Evolutionary conservation across 164 flowering plant species (phyloP).

Genomic region (Vitis amurensis): DNA sequence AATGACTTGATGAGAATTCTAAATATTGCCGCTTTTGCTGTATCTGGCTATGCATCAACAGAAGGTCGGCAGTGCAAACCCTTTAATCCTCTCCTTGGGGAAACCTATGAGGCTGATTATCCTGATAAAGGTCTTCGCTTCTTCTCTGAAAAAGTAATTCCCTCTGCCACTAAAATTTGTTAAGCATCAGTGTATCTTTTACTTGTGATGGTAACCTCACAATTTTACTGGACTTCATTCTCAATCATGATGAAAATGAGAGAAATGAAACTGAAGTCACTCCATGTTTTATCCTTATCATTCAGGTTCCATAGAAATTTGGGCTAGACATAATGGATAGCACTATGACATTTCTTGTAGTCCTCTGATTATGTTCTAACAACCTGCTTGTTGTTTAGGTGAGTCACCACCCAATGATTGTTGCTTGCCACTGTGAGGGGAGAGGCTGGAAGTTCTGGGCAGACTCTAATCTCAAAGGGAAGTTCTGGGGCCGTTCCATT

Average conservation of each 20-base stretch:
- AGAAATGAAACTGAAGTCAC: not conserved
- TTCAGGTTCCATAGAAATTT: not conserved
- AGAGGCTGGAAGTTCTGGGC: conserved; percentile 99
- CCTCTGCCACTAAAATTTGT: not conserved
- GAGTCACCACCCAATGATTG: conserved; percentile 95
- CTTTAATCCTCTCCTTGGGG: conserved; percentile 98
- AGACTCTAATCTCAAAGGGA: conserved; percentile 95
- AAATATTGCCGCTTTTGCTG: conserved; percentile 93
- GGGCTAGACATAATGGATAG: not conserved
- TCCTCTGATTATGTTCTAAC: conserved; percentile 13
- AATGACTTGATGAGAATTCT: conserved; percentile 94
- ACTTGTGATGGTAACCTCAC: not conserved
- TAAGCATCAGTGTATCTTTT: not conserved
- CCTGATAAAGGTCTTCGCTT: conserved; percentile 97
- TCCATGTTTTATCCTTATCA: not conserved
- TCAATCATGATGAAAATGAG: not conserved
- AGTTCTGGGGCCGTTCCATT: conserved; percentile 98
- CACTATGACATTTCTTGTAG: not conserved
- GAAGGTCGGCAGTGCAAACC: conserved; percentile 99
- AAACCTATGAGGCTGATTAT: conserved; percentile 98
- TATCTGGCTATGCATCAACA: conserved; percentile 98
- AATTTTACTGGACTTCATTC: not conserved
- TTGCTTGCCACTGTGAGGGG: conserved; percentile 99
- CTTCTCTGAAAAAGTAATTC: conserved; percentile 88
- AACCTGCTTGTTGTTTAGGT: conserved; percentile 52